These are phyloP conservation scores for Trematosphaeria pertusa DNA, from an alignment of 2,329 filamentous ascomycete species.

Conservation along the genomic window DNA sequence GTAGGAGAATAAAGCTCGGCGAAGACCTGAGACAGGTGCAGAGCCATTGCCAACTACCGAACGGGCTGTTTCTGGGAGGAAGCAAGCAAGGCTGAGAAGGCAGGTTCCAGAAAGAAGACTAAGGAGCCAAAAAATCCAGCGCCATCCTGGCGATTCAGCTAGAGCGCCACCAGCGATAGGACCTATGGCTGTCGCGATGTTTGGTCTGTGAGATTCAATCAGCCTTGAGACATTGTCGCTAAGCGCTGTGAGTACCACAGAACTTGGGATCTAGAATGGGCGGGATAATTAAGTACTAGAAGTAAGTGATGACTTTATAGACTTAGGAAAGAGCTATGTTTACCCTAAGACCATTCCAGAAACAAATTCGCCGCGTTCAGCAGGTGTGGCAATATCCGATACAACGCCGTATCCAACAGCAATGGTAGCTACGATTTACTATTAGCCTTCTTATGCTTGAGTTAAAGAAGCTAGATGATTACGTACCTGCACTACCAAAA, in stretches of 20 bases:
- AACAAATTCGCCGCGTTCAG: constrained; percentile 57
- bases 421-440: background rate
- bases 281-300: no score
- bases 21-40: background rate
- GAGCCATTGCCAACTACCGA: constrained; percentile 10
- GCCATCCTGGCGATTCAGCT: constrained; percentile 30
- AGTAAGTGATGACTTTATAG: no score
- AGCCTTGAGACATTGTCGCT: background rate
- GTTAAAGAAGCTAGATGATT: no score
- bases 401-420: constrained; percentile 70
- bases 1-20: background rate
- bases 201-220: constrained; percentile 56
- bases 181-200: constrained; percentile 9
- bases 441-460: no score
- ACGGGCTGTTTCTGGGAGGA: constrained; percentile 44
- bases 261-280: no score
- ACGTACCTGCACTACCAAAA: constrained; percentile 72
- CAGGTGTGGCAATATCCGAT: constrained; percentile 70
- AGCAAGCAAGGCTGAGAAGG: constrained; percentile 27
- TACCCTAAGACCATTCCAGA: constrained; percentile 64
- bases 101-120: constrained; percentile 36
- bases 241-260: no score
- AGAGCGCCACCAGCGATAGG: constrained; percentile 31
- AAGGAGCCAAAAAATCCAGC: constrained; percentile 37
- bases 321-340: no score